Conservation (phyloP, 257 asterid species). For the Scutellaria baicalensis region DNA sequence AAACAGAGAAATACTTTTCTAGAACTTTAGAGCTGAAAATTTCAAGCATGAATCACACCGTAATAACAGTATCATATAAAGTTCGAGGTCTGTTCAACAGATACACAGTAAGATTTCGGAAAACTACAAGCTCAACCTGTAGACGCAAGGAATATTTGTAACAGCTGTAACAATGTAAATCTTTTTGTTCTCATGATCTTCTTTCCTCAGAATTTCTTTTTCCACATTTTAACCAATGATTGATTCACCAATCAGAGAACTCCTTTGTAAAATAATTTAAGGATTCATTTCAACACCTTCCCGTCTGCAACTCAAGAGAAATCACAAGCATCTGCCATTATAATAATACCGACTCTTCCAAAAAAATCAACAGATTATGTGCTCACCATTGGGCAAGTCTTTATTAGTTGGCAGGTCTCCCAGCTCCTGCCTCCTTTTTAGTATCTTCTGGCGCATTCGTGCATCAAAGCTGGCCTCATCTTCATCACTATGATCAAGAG, state of each 20-base stretch:
- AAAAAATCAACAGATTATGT: not conserved
- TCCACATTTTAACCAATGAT: not conserved
- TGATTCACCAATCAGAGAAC: not conserved
- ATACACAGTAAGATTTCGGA: not conserved
- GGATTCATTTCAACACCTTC: not conserved
- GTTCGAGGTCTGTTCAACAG: not conserved
- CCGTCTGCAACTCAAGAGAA: not conserved
- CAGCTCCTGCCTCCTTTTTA: constrained; percentile 64
- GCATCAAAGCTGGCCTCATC: constrained; percentile 80
- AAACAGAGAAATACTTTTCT: not conserved
- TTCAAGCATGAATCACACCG: not conserved
- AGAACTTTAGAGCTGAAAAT: not conserved
- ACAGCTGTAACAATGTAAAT: not conserved
- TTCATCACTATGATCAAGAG: constrained; percentile 60
- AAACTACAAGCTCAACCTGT: not conserved
- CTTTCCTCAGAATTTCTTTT: not conserved
- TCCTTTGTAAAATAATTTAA: not conserved
- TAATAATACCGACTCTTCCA: not conserved
- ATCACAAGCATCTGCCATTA: no score
- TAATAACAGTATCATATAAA: not conserved
- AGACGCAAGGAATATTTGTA: not conserved
- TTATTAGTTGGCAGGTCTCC: constrained; percentile 52
- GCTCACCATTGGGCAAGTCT: constrained; percentile 49
- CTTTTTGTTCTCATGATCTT: not conserved
- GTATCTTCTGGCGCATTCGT: constrained; percentile 89